Evolutionary conservation across 2,329 filamentous ascomycete genomes (phyloP).

Genomic region (Curvularia lunata): DNA sequence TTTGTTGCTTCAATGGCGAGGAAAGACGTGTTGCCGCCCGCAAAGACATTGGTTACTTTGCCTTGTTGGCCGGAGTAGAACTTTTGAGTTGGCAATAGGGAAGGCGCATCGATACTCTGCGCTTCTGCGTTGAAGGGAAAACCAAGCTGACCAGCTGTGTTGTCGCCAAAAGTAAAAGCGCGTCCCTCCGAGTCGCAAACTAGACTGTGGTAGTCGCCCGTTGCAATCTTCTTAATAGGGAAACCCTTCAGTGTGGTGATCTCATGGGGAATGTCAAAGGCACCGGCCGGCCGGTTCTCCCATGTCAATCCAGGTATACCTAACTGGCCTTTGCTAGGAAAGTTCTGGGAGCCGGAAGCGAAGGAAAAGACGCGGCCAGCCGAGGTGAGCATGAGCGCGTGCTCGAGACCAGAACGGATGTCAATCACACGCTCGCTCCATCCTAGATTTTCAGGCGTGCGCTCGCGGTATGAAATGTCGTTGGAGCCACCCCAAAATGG

Average conservation of each 20-base stretch:
- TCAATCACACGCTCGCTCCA: slow-evolving; percentile 76
- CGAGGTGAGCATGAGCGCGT: slow-evolving; percentile 83
- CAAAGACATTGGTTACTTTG: slow-evolving; percentile 77
- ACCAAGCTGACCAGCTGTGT: slow-evolving; percentile 89
- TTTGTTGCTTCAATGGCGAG: slow-evolving; percentile 81
- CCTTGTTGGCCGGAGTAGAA: slow-evolving; percentile 74
- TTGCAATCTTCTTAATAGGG: slow-evolving; percentile 74
- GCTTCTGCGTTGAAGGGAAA: slow-evolving; percentile 70
- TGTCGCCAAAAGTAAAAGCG: slow-evolving; percentile 89
- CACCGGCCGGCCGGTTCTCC: slow-evolving; percentile 74
- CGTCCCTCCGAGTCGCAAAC: slow-evolving; percentile 77
- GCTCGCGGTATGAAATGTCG: slow-evolving; percentile 72
- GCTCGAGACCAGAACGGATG: slow-evolving; percentile 80
- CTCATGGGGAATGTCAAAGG: slow-evolving; percentile 84
- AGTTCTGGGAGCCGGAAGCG: slow-evolving; percentile 79
- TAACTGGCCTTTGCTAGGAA: slow-evolving; percentile 83
- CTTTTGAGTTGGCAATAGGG: slow-evolving; percentile 70
- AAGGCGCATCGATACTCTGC: slow-evolving; percentile 71
- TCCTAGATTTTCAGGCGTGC: slow-evolving; percentile 69
- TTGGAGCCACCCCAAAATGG: slow-evolving; percentile 71
- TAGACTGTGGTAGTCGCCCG: slow-evolving; percentile 86
- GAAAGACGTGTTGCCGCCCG: slow-evolving; percentile 86
- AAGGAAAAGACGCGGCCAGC: slow-evolving; percentile 86
- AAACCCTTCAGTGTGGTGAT: slow-evolving; percentile 73
- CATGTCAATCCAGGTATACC: slow-evolving; percentile 84